Base-by-base conservation (phyloP, 495 filamentous ascomycete species). In the Cercophora samala region DNA sequence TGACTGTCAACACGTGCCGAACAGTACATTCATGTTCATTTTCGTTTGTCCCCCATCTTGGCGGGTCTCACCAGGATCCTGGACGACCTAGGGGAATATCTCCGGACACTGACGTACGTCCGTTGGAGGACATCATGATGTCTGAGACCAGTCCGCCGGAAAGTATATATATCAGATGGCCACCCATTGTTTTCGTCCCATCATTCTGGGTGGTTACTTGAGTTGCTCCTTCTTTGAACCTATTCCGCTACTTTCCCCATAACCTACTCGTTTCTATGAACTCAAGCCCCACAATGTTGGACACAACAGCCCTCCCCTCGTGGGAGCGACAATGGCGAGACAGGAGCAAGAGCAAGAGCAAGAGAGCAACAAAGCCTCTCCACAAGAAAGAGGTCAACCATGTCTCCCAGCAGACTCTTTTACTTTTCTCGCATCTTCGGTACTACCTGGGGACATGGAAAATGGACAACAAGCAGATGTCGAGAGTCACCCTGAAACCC, bases 41-140 rank as follows among this genome's bases (percentile, higher is more conserved):
- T n/a, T 52, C 21, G 23, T 61, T 51, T 58, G 26, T 55, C 46
- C 32, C 51, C 60, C 66, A 64, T 64, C 55, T 29, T 60, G 61
- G 66, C 62, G 62, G 62, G 66, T 68, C 66, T 65, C 66, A 68
- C 63, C 51, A 62, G 62, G 52, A 32, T 58, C 13, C 51, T 65
- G 24, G 21, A 60, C 62, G 66, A 68, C 66, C 62, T 53, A 65
- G 55, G 21, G 58, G 62, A 46, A 62, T n/a, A 62, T 62, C 25
- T 42, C 21, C 29, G 18, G 26, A 60, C 4, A 62, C 60, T 62
- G 60, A 62, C 60, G 60, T 62, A 62, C 25, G 24, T 62, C 13
- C 37, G 9, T 46, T 25, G 26, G 29, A 62, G 25, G 24, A 42
- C 55, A 61, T 60, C 53, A 64, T 63, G 54, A 64, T 46, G 42